Percentiles rank a stretch among this genome's conserved stretches.
phyloP scores from a whole-genome alignment of 345 rosid genomes.

The Microthlaspi erraticum region DNA sequence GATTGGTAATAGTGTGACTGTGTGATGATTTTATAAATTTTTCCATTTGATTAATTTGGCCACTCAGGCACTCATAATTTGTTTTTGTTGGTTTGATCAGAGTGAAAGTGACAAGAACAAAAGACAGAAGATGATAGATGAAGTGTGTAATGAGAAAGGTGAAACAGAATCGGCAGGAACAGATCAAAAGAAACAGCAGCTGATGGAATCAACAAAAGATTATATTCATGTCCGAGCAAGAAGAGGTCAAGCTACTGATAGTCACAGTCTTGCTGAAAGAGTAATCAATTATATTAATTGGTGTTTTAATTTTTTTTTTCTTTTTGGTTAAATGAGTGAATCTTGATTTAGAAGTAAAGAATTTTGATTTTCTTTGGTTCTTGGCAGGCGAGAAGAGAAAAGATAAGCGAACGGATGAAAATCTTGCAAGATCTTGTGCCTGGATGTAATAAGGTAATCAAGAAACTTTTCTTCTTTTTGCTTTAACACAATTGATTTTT shows the following conservation, averaged over 20 bases:
- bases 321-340: conserved; percentile 1
- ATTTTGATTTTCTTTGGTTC: conserved; percentile 8
- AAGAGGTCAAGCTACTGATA: conserved; percentile 96
- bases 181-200: conserved; percentile 57
- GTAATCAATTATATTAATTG: conserved; percentile 49
- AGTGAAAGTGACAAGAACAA: conserved; percentile 53
- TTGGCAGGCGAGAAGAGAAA: conserved; percentile 89
- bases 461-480: not conserved
- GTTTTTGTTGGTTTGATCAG: conserved; percentile 40
- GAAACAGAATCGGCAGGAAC: conserved; percentile 61
- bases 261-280: conserved; percentile 96
- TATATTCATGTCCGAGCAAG: conserved; percentile 95
- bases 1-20: not conserved
- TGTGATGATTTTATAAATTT: not conserved
- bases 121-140: conserved; percentile 55
- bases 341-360: not conserved
- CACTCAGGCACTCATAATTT: not conserved
- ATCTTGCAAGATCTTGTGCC: conserved; percentile 93
- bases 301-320: conserved; percentile 28
- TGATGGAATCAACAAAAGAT: conserved; percentile 68
- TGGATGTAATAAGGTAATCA: conserved; percentile 82
- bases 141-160: conserved; percentile 47
- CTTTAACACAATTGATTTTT: not conserved
- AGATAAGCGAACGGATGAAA: conserved; percentile 92
- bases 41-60: not conserved